Percentiles rank a stretch among this genome's conserved stretches.
phyloP scores from a whole-genome alignment of 331 rosid species.

The Acacia concinna region DNA sequence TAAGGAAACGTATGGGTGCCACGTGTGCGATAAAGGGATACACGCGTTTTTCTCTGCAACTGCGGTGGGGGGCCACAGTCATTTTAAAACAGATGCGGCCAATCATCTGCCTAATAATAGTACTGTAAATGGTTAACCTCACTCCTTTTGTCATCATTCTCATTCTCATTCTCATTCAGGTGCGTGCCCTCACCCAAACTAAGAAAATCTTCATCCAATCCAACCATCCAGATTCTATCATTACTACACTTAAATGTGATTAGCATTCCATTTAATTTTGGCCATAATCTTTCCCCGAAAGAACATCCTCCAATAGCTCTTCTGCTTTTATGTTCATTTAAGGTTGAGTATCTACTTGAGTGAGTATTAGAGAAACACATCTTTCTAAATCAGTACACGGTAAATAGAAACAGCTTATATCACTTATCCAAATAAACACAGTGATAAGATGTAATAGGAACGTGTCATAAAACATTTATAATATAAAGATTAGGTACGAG shows the following conservation, averaged over 20 bases:
- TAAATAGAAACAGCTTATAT: too few relatives aligned
- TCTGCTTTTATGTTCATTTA: too few relatives aligned
- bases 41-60: slow-evolving; percentile 31
- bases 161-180: neutral
- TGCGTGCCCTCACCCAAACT: neutral
- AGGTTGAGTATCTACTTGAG: too few relatives aligned
- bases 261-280: neutral
- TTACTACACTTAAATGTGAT: neutral
- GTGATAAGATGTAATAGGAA: too few relatives aligned
- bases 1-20: slow-evolving; percentile 33
- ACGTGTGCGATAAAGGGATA: slow-evolving; percentile 44
- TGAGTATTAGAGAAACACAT: too few relatives aligned
- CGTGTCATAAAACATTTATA: too few relatives aligned
- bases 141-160: neutral
- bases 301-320: too few relatives aligned
- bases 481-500: too few relatives aligned
- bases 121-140: neutral
- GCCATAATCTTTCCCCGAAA: too few relatives aligned
- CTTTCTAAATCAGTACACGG: too few relatives aligned
- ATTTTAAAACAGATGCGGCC: neutral
- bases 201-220: neutral
- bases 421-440: too few relatives aligned
- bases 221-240: neutral
- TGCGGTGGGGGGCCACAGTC: neutral
- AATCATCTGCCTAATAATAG: neutral